Conservation (phyloP, 2,329 filamentous ascomycete genomes). For the Neurospora sp. region DNA sequence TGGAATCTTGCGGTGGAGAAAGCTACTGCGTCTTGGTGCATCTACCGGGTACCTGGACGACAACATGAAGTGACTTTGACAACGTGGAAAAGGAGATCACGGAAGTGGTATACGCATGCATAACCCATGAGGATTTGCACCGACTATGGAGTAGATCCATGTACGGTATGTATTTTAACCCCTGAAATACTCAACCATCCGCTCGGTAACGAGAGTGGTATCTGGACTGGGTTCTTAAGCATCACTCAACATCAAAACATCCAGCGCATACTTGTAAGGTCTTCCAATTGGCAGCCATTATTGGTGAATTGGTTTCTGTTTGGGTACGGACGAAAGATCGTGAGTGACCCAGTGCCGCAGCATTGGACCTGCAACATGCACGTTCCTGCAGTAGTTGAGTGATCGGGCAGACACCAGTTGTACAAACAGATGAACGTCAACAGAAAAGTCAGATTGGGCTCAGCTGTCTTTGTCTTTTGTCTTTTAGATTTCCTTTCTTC, state of each 20-base stretch:
- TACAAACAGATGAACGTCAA: not conserved
- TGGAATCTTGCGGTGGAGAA: not conserved
- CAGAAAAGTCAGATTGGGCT: not conserved
- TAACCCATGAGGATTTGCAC: not conserved
- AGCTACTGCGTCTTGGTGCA: not conserved
- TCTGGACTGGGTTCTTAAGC: not conserved
- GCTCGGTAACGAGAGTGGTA: not conserved
- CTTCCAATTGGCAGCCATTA: not conserved
- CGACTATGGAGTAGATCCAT: not conserved
- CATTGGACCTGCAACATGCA: not conserved
- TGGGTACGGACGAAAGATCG: not conserved
- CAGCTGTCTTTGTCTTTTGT: not conserved
- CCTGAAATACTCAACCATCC: not conserved
- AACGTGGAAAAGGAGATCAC: not conserved
- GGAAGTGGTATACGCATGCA: not conserved
- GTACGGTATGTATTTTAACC: not conserved
- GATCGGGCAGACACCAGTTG: not conserved
- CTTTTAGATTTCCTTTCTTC: not conserved
- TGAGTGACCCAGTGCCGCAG: not conserved
- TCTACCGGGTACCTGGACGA: not conserved
- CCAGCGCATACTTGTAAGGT: not conserved
- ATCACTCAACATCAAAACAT: not conserved
- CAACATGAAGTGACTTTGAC: not conserved
- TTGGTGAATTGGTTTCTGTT: not conserved
- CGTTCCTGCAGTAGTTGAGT: not conserved